Base-by-base conservation (phyloP, 2,329 filamentous ascomycete genomes). In the Herpotrichia juniperi region DNA sequence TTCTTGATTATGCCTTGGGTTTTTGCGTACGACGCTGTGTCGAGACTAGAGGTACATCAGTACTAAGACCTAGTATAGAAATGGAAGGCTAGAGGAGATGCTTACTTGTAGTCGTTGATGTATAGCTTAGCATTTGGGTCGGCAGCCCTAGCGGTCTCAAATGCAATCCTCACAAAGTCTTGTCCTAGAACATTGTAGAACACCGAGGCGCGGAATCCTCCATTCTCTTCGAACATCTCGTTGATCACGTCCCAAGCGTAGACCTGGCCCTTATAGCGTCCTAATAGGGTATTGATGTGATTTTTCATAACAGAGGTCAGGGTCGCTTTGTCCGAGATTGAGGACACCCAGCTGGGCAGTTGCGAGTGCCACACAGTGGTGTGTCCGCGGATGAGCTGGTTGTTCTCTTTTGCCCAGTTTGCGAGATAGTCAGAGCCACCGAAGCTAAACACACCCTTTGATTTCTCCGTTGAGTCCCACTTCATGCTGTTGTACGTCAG, bases 101-200 rank as follows among this genome's bases (percentile, higher is more conserved):
- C 67, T 62, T 53, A 75, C 70, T 79, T 81, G 70, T 80, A 81
- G 66, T 92, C 88, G 71, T 91, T 92, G 76, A 91, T 89, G 77
- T 90, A 92, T 32, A 91, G 78, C 76, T 87, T 88, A 4, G 85
- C 87, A 52, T 74, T 63, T 2, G 88, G 87, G 67, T 91, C 88
- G 5, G 86, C 87, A 9, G 79, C 78, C 49, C 83, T 81, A 12
- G 89, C 89, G 2, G 88, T 83, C 56, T 84, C 79, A 74, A 91
- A 91, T 6, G 88, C 88, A 65, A 91, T 88, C 24, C 79, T 77
- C 44, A 92, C 85, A 66, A 88, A 91, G 69, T 85, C 83, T 75
- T 91, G 85, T 35, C 88, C 87, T 2, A 91, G 80, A 1, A 90
- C 83, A 14, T 83, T 80, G 63, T 79, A 87, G 76, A 89, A 91